Base-by-base conservation (phyloP, 352 stramenopile genomes). In the Pythium rishiriense region DNA sequence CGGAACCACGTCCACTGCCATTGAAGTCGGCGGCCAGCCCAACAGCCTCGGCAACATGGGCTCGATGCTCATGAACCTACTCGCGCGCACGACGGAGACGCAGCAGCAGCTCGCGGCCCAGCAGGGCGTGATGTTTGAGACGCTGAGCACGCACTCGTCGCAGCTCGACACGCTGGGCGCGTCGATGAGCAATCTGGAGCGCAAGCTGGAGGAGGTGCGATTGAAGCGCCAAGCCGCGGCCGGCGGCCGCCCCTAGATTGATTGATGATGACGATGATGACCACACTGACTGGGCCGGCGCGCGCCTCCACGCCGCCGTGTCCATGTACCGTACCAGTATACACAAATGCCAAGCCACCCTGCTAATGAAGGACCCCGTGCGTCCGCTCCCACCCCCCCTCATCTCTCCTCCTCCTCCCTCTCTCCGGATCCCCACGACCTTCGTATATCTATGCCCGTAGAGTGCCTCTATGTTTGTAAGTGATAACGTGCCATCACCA, bases 61-160 rank as follows among this genome's bases (percentile, higher is more conserved):
- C 45, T 88, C 83, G 8, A 94, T 94, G 85, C 80, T 94, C 52
- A 94, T 94, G 85, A 94, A 94, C 69, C 57, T 94, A 61, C 75
- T 94, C 26, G 85, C 85, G 19, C 68, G 85, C 25, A 94, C 85
- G 21, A 94, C 85, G 1, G 85, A 94, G 76, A 94, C 85, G 46
- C 85, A 94, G 72, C 85, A 94, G 70, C 85, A 94, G 65, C 78
- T 94, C 29, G 85, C 85, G 6, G 85, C 85, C 21, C 85, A 94
- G 49, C 85, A 94, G 53, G 85, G 85, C 24, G 85, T 94, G 19
- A 94, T 94, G 85, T 94, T 94, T 46, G 85, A 94, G 74, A 94
- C 85, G 45, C 58, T 94, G 33, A 85, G 85, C n/a, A 77, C 88
- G 37, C 85, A 94, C 76, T 90, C 85, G 69, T 76, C 76, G 63